Base-by-base conservation (phyloP, 768 basidiomycete species). In the Suillus weaverae region DNA sequence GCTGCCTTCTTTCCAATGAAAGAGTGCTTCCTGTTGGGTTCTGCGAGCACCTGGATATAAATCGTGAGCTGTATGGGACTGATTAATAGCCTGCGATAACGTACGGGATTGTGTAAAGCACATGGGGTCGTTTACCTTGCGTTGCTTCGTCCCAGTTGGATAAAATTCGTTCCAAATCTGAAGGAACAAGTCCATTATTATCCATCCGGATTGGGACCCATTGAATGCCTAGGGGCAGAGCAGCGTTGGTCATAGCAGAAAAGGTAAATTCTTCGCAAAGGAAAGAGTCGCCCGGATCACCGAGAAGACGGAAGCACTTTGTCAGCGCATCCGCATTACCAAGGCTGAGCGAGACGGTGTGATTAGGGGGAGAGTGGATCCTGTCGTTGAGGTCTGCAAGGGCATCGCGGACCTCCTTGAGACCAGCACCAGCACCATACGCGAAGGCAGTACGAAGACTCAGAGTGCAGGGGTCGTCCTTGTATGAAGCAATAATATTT, bases 11-110 rank as follows among this genome's bases (percentile, higher is more conserved):
- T 67, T 83, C 80, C 1, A 76, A 62, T 43, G 80, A 76, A 54
- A 83, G 74, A 0, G 82, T 82, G 39, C 79, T 79, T 43, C 85
- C 85, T 0, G 83, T 83, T 0, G 85, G 85, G 66, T 86, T 86
- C 73, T 86, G 76, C 63, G 77, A 75, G 57, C 76, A 73, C 22
- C 71, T 78, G 36, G 61, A 38, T 1, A 64, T 30, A 3, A 55
- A 62, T 0, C 1, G 33, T 67, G 43, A 71, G 68, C 63, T 11
- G 48, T 38, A 33, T 13, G 22, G 1, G 64, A 35, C 26, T 6
- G 30, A 39, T 22, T 16, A 43, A 43, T 26, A 41, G 26, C 46
- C 26, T 11, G 36, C 62, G 61, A 61, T 36, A 22, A 78, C 81
- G 66, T 66, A 84, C 77, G 82, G 82, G 51, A 84, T 80, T 3